A percentile compares a stretch with the other conserved stretches of the same genome.
Conservation (phyloP, 495 filamentous ascomycete species). For the Daldinia loculata region DNA sequence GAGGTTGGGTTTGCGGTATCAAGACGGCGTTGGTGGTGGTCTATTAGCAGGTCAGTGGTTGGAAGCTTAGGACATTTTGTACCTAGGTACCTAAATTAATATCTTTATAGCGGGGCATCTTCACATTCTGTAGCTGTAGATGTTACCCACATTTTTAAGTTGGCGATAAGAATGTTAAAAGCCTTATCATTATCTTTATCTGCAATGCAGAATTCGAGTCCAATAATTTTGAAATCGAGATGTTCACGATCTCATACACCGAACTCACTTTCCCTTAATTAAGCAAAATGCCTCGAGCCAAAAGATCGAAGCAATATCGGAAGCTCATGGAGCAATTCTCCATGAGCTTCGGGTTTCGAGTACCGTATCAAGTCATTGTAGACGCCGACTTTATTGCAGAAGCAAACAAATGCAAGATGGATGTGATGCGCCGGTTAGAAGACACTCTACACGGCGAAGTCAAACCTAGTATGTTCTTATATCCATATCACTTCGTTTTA, state of each 20-base stretch:
- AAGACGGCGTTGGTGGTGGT: slow-evolving; percentile 19
- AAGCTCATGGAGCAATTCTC: slow-evolving; percentile 95
- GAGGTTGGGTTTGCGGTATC: not conserved
- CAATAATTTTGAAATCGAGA: slow-evolving; percentile 18
- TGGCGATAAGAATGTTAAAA: slow-evolving; percentile 13
- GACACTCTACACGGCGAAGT: slow-evolving; percentile 79
- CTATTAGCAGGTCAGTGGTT: not conserved
- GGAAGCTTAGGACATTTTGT: slow-evolving; percentile 12
- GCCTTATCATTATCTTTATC: slow-evolving; percentile 32
- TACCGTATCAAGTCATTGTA: slow-evolving; percentile 92
- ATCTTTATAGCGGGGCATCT: not conserved
- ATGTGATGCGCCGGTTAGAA: slow-evolving; percentile 73
- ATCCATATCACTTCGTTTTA: not conserved
- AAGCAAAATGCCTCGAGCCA: slow-evolving; percentile 76
- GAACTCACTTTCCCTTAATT: slow-evolving; percentile 6
- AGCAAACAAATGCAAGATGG: slow-evolving; percentile 80
- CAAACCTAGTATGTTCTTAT: slow-evolving; percentile 76
- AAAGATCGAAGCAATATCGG: slow-evolving; percentile 93
- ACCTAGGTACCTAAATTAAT: not conserved
- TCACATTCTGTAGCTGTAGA: not conserved
- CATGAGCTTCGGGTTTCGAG: slow-evolving; percentile 83
- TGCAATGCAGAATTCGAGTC: slow-evolving; percentile 22
- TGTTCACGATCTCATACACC: not conserved
- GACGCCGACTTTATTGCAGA: slow-evolving; percentile 83
- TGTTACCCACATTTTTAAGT: not conserved